Percentiles rank a stretch among this genome's conserved stretches.
phyloP scores from a whole-genome alignment of 495 filamentous ascomycete species.

The Xanthoparmelia taractica region DNA sequence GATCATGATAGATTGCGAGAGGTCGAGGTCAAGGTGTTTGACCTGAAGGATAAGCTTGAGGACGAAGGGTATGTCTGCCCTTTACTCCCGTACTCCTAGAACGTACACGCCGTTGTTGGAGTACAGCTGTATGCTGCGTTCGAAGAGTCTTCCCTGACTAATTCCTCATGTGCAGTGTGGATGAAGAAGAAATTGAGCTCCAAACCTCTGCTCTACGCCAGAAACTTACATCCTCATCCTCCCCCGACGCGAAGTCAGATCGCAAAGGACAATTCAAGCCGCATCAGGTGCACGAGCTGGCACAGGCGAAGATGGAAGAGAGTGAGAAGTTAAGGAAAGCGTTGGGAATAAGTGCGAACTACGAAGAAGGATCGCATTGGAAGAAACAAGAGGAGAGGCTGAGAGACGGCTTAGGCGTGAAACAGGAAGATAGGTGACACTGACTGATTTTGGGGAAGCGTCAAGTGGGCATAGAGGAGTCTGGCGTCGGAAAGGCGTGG shows the following conservation, averaged over 20 bases:
- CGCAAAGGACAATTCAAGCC: constrained; percentile 56
- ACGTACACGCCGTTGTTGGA: constrained; percentile 1
- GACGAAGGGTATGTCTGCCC: constrained; percentile 61
- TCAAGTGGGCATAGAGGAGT: not conserved
- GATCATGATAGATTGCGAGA: constrained; percentile 86
- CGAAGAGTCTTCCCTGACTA: not conserved
- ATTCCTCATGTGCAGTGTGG: constrained; percentile 40
- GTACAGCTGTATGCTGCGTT: not conserved
- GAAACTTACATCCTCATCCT: constrained; percentile 49
- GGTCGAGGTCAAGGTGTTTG: constrained; percentile 86
- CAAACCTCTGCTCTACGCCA: constrained; percentile 56
- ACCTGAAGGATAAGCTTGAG: constrained; percentile 80
- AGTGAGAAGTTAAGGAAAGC: constrained; percentile 82
- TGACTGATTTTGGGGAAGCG: not conserved
- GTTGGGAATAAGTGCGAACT: constrained; percentile 79
- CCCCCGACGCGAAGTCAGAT: constrained; percentile 24
- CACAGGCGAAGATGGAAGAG: constrained; percentile 93
- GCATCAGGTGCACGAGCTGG: constrained; percentile 94
- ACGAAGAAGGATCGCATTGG: constrained; percentile 79
- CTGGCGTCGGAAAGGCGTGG: not conserved
- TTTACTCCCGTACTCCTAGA: not conserved
- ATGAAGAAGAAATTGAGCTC: constrained; percentile 72
- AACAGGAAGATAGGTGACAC: constrained; percentile 27
- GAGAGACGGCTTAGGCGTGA: constrained; percentile 46
- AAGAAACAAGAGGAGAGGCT: constrained; percentile 62